These are phyloP conservation scores for Chlorophyllum brunneum DNA, from an alignment of 768 basidiomycete genomes.

Conservation along the genomic window DNA sequence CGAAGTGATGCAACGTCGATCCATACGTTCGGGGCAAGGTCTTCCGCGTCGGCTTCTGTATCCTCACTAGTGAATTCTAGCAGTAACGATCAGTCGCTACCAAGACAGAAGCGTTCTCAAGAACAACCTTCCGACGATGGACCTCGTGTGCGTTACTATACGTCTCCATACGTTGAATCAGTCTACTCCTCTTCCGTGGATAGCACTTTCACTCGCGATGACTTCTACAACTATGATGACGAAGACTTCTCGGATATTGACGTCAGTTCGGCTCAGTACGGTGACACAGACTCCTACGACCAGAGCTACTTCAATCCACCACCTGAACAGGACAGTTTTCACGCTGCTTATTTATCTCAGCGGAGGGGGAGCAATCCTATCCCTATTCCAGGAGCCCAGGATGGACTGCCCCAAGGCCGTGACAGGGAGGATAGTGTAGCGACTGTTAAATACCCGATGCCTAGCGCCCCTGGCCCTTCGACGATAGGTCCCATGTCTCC, in stretches of 20 bases:
- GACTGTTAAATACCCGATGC: conserved; percentile 25
- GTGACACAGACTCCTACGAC: conserved; percentile 26
- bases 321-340: conserved; percentile 18
- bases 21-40: conserved; percentile 43
- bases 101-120: not conserved
- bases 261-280: conserved; percentile 33
- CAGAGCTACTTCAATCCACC: conserved; percentile 12
- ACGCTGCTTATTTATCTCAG: conserved; percentile 8
- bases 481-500: conserved; percentile 19
- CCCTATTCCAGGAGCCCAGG: conserved; percentile 43
- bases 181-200: conserved; percentile 23
- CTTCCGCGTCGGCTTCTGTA: conserved; percentile 42
- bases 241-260: conserved; percentile 38
- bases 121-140: conserved; percentile 12
- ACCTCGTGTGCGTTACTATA: conserved; percentile 27
- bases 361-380: conserved; percentile 62
- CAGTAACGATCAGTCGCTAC: conserved; percentile 16
- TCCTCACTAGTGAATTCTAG: conserved; percentile 36
- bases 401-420: conserved; percentile 25
- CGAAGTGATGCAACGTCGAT: conserved; percentile 41
- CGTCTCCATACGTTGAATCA: conserved; percentile 19
- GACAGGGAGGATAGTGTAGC: conserved; percentile 55
- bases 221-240: conserved; percentile 44
- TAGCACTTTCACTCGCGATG: conserved; percentile 20
- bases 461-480: conserved; percentile 5